Evolutionary conservation across 1,284 basidiomycete genomes (phyloP), one percentile per base, ranked within the genome.

Genomic region (Malassezia globosa): DNA sequence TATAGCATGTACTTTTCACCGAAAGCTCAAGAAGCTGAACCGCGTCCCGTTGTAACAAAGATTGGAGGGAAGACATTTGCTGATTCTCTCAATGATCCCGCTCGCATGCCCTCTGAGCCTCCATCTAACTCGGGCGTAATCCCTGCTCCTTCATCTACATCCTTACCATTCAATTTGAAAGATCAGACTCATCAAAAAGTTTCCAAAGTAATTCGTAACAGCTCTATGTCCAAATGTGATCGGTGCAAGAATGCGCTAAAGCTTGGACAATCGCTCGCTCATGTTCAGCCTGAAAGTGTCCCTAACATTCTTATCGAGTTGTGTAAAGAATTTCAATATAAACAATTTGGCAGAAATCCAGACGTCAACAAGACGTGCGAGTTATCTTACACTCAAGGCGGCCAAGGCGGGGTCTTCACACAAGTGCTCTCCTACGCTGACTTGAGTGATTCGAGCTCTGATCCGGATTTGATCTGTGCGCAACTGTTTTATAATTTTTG

Each of bases 161-260:
- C 29, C 7, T 26, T 22, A 6, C 19, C 41, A 22, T 31, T 7
- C n/a, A 19, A 7, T 7, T 21, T 24, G 7, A 5, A 11, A 22
- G 21, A 43, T 14, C 14, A 39, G 26, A 39, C 40, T 14, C 36
- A 35, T 6, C 14, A 34, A 5, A 79, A 64, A 37, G 48, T 61
- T 35, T 42, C 46, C n/a, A 37, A 44, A 44, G 54, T 59, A 41
- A 55, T 66, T 27, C 31, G 34, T 63, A 74, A 26, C 55, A 37
- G 42, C 16, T 71, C 24, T 71, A 73, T 33, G 73, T 77, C 67
- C 39, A 66, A 55, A 19, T 86, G 83, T 65, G 76, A 77, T 7
- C 76, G 75, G 55, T 86, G 84, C 69, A 77, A 79, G 53, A 76
- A 80, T 5, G 73, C 76, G 3, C 75, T 86, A 18, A 78, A 80